These are phyloP conservation scores for Chara braunii DNA, from an alignment of 139 green algal genomes.

Conservation along the genomic window DNA sequence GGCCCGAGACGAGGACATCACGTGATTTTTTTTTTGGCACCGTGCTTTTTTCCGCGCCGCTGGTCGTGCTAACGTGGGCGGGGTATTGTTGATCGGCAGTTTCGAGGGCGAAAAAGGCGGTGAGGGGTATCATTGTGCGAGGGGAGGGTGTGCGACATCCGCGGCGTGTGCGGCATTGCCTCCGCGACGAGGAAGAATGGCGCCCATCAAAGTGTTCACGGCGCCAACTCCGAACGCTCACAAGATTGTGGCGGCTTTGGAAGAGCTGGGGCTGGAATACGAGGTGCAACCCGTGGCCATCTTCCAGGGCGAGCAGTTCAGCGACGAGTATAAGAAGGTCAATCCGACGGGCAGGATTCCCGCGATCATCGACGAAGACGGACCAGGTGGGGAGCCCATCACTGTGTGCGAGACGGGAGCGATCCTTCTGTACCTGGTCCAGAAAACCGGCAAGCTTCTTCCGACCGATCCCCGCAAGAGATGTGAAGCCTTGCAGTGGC, in stretches of 20 bases:
- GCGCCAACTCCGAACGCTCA: constrained; percentile 48
- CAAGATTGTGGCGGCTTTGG: constrained; percentile 34
- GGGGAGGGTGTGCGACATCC: too few species aligned
- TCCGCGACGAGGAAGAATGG: too few species aligned
- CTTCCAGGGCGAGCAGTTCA: constrained; percentile 43
- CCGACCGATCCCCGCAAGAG: constrained; percentile 27
- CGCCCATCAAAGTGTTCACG: too few species aligned
- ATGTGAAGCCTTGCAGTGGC: constrained; percentile 44
- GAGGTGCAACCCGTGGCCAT: constrained; percentile 47
- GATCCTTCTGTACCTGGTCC: constrained; percentile 48
- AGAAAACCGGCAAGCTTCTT: constrained; percentile 47
- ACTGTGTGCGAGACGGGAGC: constrained; percentile 47
- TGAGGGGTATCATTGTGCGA: too few species aligned
- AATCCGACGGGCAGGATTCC: constrained; percentile 56
- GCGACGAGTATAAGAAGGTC: constrained; percentile 39
- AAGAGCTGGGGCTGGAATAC: constrained; percentile 50
- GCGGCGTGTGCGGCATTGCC: too few species aligned
- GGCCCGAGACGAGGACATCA: too few species aligned
- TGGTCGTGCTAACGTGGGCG: too few species aligned
- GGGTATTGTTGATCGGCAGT: too few species aligned
- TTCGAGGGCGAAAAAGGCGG: too few species aligned
- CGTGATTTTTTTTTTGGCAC: too few species aligned
- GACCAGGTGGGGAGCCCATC: constrained; percentile 35
- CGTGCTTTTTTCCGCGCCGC: too few species aligned
- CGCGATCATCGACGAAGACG: constrained; percentile 40